A percentile compares a stretch with the other conserved stretches of the same genome.
Conservation (phyloP, 2,329 filamentous ascomycete genomes). For the Drechslerella stenobrocha region DNA sequence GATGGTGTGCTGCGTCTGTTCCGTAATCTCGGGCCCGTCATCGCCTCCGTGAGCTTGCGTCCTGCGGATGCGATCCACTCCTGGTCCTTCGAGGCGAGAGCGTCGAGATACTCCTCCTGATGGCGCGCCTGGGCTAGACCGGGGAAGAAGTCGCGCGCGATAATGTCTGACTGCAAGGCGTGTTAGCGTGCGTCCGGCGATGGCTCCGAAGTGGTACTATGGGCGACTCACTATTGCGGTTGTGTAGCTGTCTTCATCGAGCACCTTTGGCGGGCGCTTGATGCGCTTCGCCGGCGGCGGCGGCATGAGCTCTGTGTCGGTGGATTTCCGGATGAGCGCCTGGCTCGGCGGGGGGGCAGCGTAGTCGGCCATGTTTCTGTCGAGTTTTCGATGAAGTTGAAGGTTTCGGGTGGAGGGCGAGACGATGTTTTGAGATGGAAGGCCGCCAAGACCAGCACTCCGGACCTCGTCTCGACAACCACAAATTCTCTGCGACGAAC, state of each 20-base stretch:
- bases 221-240: conserved; percentile 64
- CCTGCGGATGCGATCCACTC: conserved; percentile 85
- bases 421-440: background rate
- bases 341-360: conserved; percentile 47
- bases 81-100: conserved; percentile 79
- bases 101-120: conserved; percentile 89
- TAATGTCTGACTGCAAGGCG: conserved; percentile 71
- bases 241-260: conserved; percentile 93
- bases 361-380: conserved; percentile 41
- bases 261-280: conserved; percentile 81
- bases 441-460: conserved; percentile 2
- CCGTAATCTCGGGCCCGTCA: conserved; percentile 71
- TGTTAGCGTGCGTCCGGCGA: conserved; percentile 1
- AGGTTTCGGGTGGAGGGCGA: no score
- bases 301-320: conserved; percentile 77
- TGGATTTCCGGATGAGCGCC: conserved; percentile 68
- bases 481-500: background rate
- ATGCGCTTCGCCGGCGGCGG: conserved; percentile 81
- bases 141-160: conserved; percentile 94
- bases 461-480: conserved; percentile 34
- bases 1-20: conserved; percentile 53
- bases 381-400: background rate
- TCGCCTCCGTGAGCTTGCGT: conserved; percentile 71
- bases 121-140: conserved; percentile 82
- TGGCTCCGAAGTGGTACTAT: background rate